Conservation (phyloP, 1,284 basidiomycete genomes). For the Moesziomyces parantarcticus region DNA sequence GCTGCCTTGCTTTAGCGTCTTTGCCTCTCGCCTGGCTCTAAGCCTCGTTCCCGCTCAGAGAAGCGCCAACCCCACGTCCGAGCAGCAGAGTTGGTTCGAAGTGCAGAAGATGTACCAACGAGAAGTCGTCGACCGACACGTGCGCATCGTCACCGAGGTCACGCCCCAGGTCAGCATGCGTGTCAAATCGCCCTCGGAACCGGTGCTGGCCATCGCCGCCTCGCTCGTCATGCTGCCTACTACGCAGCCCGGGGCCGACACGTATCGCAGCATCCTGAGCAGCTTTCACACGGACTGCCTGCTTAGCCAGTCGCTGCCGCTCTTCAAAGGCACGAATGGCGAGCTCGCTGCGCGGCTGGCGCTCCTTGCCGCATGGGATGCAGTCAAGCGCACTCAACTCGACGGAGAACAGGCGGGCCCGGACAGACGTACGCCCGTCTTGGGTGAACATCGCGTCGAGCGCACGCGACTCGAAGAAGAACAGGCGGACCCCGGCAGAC, state of each 20-base stretch:
- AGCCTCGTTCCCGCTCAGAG: not conserved
- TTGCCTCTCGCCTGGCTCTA: conserved; percentile 13
- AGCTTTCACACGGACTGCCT: conserved; percentile 4
- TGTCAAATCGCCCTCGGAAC: conserved; percentile 13
- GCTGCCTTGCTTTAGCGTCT: conserved; percentile 1
- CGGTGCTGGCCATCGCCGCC: conserved; percentile 21
- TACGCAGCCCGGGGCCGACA: not conserved
- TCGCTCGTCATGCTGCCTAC: conserved; percentile 7
- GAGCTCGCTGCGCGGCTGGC: conserved; percentile 11
- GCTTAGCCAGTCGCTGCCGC: not conserved
- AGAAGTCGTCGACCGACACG: conserved; percentile 10
- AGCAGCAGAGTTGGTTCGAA: not conserved
- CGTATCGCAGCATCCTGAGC: conserved; percentile 4
- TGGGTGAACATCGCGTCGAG: not conserved
- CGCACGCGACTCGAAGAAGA: no score
- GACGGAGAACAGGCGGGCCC: no score
- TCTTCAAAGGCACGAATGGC: conserved; percentile 14
- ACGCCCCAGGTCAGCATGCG: not conserved
- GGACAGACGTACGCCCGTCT: not conserved
- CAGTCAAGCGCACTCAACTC: conserved; percentile 2
- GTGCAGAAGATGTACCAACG: not conserved
- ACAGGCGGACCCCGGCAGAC: no score
- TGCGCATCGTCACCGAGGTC: conserved; percentile 11
- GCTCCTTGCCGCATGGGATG: conserved; percentile 22
- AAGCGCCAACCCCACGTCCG: no score